A percentile compares a stretch with the other conserved stretches of the same genome.
phyloP scores from a whole-genome alignment of 2,329 filamentous ascomycete genomes.

The Fusarium neocosmosporiellum region DNA sequence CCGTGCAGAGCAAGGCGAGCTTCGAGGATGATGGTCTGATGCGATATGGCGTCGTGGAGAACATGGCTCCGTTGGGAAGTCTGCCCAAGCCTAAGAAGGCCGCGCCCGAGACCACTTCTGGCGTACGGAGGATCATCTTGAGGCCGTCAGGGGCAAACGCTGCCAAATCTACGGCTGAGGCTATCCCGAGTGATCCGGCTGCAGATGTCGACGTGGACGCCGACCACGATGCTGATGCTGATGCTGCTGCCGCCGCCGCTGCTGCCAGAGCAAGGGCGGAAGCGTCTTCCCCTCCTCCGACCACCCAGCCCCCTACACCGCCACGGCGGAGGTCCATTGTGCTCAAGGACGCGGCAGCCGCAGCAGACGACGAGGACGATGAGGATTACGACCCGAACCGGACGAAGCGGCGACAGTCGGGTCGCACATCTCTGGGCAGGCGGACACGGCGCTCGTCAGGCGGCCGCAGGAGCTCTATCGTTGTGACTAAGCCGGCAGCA shows the following conservation, averaged over 20 bases:
- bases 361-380: slow-evolving; percentile 52
- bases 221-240: slow-evolving; percentile 21
- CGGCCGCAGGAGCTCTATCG: slow-evolving; percentile 34
- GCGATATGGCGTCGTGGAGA: slow-evolving; percentile 80
- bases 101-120: slow-evolving; percentile 42
- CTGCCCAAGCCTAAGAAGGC: slow-evolving; percentile 69
- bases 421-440: slow-evolving; percentile 46
- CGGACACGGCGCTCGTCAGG: slow-evolving; percentile 42
- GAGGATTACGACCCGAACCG: slow-evolving; percentile 58
- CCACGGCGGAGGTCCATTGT: slow-evolving; percentile 42
- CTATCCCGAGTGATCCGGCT: slow-evolving; percentile 34
- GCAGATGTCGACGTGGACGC: slow-evolving; percentile 34
- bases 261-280: slow-evolving; percentile 32
- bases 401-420: slow-evolving; percentile 49
- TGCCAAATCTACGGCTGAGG: slow-evolving; percentile 41
- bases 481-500: slow-evolving; percentile 37
- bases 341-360: slow-evolving; percentile 47
- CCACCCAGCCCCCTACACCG: slow-evolving; percentile 40
- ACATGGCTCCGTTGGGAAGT: slow-evolving; percentile 84
- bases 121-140: slow-evolving; percentile 59
- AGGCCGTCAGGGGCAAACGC: slow-evolving; percentile 51
- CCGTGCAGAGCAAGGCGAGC: slow-evolving; percentile 72
- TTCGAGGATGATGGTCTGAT: slow-evolving; percentile 83
- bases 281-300: slow-evolving; percentile 37
- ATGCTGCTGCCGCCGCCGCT: slow-evolving; percentile 37